Percentiles rank a stretch among this genome's conserved stretches.
Conservation (phyloP, 371 early-diverging fungal genomes). For the Mortierella sp. region DNA sequence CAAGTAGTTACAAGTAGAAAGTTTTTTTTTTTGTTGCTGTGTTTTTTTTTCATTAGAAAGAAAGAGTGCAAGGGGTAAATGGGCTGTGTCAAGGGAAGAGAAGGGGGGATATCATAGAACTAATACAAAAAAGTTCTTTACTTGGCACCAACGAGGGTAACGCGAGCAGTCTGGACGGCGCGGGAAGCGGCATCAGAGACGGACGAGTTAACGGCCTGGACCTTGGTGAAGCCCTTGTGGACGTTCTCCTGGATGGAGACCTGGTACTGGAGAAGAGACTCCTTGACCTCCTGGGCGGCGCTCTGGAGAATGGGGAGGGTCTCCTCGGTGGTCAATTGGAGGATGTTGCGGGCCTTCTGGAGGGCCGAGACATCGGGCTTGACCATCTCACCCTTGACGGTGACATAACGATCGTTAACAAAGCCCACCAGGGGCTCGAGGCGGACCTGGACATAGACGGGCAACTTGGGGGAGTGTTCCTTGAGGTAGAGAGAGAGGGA, state of each 20-base stretch:
- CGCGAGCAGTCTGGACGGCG: constrained; percentile 45
- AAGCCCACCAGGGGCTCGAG: constrained; percentile 65
- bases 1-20: not conserved
- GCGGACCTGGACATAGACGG: constrained; percentile 65
- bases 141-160: constrained; percentile 51
- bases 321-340: constrained; percentile 64
- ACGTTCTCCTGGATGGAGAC: constrained; percentile 52
- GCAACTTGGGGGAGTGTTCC: constrained; percentile 60
- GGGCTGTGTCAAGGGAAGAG: not conserved
- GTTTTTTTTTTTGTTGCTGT: not conserved
- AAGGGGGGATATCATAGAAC: not conserved
- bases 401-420: constrained; percentile 65
- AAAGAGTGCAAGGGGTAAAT: not conserved
- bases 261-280: constrained; percentile 57
- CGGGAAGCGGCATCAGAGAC: constrained; percentile 46
- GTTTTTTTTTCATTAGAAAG: constrained; percentile 2
- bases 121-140: constrained; percentile 10
- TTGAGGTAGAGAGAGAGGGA: constrained; percentile 64
- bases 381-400: constrained; percentile 61
- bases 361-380: constrained; percentile 63
- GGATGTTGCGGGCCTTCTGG: constrained; percentile 70
- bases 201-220: constrained; percentile 54
- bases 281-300: constrained; percentile 64
- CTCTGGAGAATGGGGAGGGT: constrained; percentile 65
- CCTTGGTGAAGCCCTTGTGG: constrained; percentile 53